Evolutionary conservation across 768 basidiomycete genomes (phyloP).

Genomic region (Boletus edulis): DNA sequence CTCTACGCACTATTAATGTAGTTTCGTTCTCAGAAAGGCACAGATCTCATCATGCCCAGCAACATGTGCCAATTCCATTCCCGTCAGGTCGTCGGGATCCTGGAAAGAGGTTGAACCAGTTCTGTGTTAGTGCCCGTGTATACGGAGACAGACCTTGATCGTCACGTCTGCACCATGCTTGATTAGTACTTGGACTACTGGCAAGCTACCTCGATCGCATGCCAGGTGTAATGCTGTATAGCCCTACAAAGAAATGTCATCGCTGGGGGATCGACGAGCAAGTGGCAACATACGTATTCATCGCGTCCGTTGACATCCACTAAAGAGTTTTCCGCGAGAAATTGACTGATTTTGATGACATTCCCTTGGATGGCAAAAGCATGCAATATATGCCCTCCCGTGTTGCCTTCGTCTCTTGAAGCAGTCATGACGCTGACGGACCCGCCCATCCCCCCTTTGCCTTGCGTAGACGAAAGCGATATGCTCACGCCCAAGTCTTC

Average conservation of each 20-base stretch:
- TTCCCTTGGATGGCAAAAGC: slow-evolving; percentile 62
- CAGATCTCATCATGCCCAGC: slow-evolving; percentile 58
- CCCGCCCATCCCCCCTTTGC: slow-evolving; percentile 48
- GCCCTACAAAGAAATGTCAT: slow-evolving; percentile 49
- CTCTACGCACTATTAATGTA: slow-evolving; percentile 15
- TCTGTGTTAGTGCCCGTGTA: neutral
- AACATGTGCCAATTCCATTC: slow-evolving; percentile 56
- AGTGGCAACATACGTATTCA: slow-evolving; percentile 61
- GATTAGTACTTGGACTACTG: slow-evolving; percentile 57
- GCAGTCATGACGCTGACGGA: slow-evolving; percentile 59
- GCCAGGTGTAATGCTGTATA: slow-evolving; percentile 88
- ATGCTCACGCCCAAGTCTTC: slow-evolving; percentile 34
- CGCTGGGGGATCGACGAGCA: neutral
- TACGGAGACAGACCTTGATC: slow-evolving; percentile 51
- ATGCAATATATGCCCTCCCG: slow-evolving; percentile 50
- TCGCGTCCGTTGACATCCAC: slow-evolving; percentile 60
- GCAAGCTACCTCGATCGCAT: slow-evolving; percentile 71
- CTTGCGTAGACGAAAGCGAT: slow-evolving; percentile 21
- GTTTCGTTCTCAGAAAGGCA: slow-evolving; percentile 19
- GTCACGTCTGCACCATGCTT: slow-evolving; percentile 59
- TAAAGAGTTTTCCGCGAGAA: slow-evolving; percentile 42
- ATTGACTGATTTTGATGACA: slow-evolving; percentile 38
- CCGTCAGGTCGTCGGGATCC: slow-evolving; percentile 68
- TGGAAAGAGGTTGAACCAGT: slow-evolving; percentile 27
- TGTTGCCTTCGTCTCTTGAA: slow-evolving; percentile 37